These are phyloP conservation scores for Fraxinus sp. DNA, from an alignment of 305 asterid genomes.

Conservation along the genomic window DNA sequence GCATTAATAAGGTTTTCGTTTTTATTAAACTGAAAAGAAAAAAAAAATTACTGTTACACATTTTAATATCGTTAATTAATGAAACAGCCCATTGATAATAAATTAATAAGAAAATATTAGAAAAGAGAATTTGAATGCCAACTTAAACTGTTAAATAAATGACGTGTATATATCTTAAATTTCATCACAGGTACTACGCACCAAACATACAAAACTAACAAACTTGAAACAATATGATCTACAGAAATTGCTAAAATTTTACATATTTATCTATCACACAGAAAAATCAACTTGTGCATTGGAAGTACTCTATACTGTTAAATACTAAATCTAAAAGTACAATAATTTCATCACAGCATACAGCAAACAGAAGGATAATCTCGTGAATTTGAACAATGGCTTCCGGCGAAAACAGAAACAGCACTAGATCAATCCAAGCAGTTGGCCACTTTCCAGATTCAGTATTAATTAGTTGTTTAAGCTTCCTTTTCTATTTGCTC, in stretches of 20 bases:
- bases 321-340: conserved; percentile 30
- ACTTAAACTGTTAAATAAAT: background rate
- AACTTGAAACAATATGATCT: conserved; percentile 6
- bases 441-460: conserved; percentile 8
- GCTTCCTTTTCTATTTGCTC: conserved; percentile 49
- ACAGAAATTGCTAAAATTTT: conserved; percentile 22
- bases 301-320: conserved; percentile 11
- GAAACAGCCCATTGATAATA: background rate
- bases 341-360: conserved; percentile 5
- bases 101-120: background rate
- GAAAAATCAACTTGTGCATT: conserved; percentile 31
- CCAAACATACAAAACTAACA: background rate
- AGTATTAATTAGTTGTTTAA: background rate
- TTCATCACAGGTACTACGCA: background rate
- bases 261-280: background rate
- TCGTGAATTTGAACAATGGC: no score
- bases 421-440: conserved; percentile 13
- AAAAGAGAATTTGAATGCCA: background rate
- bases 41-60: background rate
- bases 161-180: background rate
- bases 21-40: background rate
- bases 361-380: no score
- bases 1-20: background rate
- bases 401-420: background rate
- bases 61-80: background rate